These are phyloP conservation scores for Saksenaea oblongispora DNA, from an alignment of 371 early-diverging fungal species.

Conservation along the genomic window DNA sequence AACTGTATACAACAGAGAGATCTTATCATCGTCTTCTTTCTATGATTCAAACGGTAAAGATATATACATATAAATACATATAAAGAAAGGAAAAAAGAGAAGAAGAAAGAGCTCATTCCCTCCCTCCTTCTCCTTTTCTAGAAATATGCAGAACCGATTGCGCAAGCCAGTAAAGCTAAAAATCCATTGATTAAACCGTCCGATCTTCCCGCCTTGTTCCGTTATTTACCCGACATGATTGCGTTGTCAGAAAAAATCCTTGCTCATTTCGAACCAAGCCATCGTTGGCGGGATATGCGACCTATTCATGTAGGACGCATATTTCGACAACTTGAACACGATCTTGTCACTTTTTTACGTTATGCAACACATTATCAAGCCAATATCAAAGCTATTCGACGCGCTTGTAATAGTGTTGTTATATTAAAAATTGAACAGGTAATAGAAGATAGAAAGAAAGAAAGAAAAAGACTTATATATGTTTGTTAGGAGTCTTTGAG, in stretches of 20 bases:
- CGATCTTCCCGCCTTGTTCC: conserved; percentile 40
- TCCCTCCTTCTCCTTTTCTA: conserved; percentile 12
- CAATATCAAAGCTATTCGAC: conserved; percentile 4
- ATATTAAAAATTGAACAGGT: conserved; percentile 15
- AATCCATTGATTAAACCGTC: conserved; percentile 31
- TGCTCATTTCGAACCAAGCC: conserved; percentile 16
- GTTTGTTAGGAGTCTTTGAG: conserved; percentile 5
- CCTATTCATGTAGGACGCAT: conserved; percentile 24
- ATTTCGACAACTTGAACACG: conserved; percentile 2
- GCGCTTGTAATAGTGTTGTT: conserved; percentile 9
- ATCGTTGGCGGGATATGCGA: conserved; percentile 14
- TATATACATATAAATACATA: too few relatives aligned
- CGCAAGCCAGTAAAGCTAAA: conserved; percentile 27
- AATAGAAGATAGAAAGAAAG: not conserved
- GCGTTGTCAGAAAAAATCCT: conserved; percentile 33
- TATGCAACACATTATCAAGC: conserved; percentile 9
- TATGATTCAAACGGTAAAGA: conserved; percentile 39
- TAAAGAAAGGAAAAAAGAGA: not conserved
- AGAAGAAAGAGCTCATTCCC: not conserved
- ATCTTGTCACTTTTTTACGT: conserved; percentile 7
- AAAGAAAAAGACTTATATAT: not conserved
- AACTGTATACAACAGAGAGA: conserved; percentile 25
- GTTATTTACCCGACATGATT: conserved; percentile 35
- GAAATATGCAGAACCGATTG: conserved; percentile 43
- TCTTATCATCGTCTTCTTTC: conserved; percentile 34